Percentiles rank a stretch among this genome's conserved stretches.
Conservation (phyloP, 2,329 filamentous ascomycete species). For the Tolypocladium tropicale region DNA sequence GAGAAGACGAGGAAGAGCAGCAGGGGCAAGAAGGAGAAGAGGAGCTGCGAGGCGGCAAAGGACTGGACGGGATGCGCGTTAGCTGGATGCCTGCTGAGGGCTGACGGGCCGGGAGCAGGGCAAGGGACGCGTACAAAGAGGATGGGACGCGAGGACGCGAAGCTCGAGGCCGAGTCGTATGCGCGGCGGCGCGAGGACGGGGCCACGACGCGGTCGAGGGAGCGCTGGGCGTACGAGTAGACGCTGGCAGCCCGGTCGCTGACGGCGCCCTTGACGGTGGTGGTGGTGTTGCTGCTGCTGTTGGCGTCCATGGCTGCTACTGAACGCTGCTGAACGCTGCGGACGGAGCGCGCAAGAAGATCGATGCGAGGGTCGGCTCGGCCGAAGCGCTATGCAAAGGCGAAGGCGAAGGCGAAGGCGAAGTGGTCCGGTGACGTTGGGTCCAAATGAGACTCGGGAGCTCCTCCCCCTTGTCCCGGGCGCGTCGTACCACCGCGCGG, state of each 20-base stretch:
- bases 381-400: not conserved
- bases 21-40: constrained; percentile 57
- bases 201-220: constrained; percentile 42
- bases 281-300: not conserved
- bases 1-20: constrained; percentile 59
- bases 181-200: constrained; percentile 49
- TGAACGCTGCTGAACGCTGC: not conserved
- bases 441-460: not conserved
- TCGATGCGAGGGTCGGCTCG: not conserved
- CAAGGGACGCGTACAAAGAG: constrained; percentile 46
- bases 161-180: constrained; percentile 40
- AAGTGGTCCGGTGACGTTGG: not conserved
- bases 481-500: too few species aligned
- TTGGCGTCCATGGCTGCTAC: not conserved
- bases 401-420: not conserved
- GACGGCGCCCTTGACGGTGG: constrained; percentile 13
- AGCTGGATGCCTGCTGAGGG: not conserved
- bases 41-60: constrained; percentile 55
- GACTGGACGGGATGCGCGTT: constrained; percentile 32
- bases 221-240: constrained; percentile 30
- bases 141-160: constrained; percentile 55
- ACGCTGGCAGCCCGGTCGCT: constrained; percentile 24
- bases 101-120: not conserved
- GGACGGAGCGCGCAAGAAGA: not conserved
- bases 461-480: too few species aligned